phyloP scores from a whole-genome alignment of 1,284 basidiomycete species.

The Trametes pubescens region DNA sequence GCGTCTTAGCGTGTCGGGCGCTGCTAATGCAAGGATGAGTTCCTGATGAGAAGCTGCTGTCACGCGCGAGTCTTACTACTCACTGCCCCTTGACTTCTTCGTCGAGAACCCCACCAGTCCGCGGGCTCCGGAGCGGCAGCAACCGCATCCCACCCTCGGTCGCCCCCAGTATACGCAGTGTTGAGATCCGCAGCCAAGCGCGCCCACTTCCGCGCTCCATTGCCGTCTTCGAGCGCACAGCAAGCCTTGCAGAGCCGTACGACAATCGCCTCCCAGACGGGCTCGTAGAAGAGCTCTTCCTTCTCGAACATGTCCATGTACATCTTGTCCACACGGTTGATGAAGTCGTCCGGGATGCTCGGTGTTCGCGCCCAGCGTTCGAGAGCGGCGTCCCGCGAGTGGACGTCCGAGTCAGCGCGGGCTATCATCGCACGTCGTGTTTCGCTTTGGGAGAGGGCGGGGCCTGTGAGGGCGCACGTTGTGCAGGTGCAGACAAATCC shows the following conservation, averaged over 20 bases:
- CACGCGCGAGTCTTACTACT: neutral
- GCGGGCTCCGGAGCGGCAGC: conserved; percentile 27
- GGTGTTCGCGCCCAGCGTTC: conserved; percentile 20
- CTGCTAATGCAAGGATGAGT: neutral
- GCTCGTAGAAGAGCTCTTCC: conserved; percentile 28
- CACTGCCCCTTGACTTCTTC: neutral
- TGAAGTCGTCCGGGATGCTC: conserved; percentile 17
- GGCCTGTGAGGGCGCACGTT: conserved; percentile 25
- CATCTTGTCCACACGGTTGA: conserved; percentile 20
- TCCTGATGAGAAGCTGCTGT: neutral
- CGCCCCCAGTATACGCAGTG: conserved; percentile 23
- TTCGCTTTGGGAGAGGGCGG: conserved; percentile 25
- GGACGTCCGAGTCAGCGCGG: conserved; percentile 19
- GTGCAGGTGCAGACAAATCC: conserved; percentile 32
- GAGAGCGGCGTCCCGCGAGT: conserved; percentile 22
- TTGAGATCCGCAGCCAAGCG: conserved; percentile 20
- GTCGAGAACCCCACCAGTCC: conserved; percentile 29
- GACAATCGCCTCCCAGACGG: conserved; percentile 24
- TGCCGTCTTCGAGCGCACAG: conserved; percentile 30
- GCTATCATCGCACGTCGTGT: conserved; percentile 25
- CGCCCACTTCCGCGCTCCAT: conserved; percentile 27
- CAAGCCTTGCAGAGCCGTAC: conserved; percentile 30
- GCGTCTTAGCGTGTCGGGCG: too few species aligned
- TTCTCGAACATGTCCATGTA: conserved; percentile 24
- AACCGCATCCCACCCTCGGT: conserved; percentile 30